Percentiles rank a stretch among this genome's conserved stretches.
Evolutionary conservation across 768 basidiomycete species (phyloP).

Genomic region (Lepiota venenata): DNA sequence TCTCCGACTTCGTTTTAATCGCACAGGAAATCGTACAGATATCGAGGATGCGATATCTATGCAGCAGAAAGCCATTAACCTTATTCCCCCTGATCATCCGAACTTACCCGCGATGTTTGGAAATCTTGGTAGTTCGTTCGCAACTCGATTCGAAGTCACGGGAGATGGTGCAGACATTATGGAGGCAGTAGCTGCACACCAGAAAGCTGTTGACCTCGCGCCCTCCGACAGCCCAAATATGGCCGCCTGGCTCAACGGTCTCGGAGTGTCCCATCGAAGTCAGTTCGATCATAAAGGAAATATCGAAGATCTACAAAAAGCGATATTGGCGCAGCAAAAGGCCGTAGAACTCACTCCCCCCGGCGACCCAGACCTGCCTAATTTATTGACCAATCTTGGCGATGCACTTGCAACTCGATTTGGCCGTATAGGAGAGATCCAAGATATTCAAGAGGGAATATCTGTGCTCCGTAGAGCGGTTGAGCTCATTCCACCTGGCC

Average conservation of each 20-base stretch:
- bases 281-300: background rate
- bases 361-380: background rate
- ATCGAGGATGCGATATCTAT: background rate
- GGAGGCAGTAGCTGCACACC: slow-evolving; percentile 9
- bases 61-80: background rate
- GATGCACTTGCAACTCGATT: background rate
- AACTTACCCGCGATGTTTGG: background rate
- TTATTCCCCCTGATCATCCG: background rate
- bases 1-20: background rate
- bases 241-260: background rate
- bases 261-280: background rate
- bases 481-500: background rate
- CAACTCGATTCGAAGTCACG: slow-evolving; percentile 9
- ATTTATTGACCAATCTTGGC: background rate
- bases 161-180: slow-evolving; percentile 16
- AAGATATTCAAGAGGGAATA: background rate
- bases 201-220: slow-evolving; percentile 8
- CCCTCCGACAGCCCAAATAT: background rate
- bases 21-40: background rate
- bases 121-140: slow-evolving; percentile 13
- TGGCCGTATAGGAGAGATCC: background rate
- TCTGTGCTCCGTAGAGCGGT: background rate
- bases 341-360: background rate
- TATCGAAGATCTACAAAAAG: background rate
- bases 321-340: background rate